phyloP scores from a whole-genome alignment of 1,139 yeast species.

The Chernovozyma aurita region DNA sequence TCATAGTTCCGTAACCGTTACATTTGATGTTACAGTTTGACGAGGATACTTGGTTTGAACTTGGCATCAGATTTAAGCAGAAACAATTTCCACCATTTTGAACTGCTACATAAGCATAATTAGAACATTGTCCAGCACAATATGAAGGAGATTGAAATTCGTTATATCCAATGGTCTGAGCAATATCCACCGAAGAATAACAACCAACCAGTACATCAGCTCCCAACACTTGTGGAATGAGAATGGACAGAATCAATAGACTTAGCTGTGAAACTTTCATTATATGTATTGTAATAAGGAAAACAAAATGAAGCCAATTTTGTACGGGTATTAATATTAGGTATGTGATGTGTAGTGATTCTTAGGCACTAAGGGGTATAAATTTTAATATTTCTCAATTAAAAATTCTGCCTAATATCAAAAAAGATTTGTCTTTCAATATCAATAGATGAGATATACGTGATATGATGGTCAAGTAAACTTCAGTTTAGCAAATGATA shows the following conservation, averaged over 20 bases:
- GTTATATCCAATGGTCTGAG: slow-evolving; percentile 30
- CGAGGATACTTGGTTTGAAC: slow-evolving; percentile 18
- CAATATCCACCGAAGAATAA: slow-evolving; percentile 25
- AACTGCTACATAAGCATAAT: slow-evolving; percentile 55
- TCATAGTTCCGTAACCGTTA: slow-evolving; percentile 45
- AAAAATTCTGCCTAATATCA: not conserved
- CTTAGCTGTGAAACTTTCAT: not conserved
- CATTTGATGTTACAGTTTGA: slow-evolving; percentile 43
- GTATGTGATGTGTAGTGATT: too few relatives aligned
- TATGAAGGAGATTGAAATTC: slow-evolving; percentile 46
- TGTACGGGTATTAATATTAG: not conserved
- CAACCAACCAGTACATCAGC: slow-evolving; percentile 22
- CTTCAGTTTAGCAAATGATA: too few relatives aligned
- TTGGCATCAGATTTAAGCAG: slow-evolving; percentile 59
- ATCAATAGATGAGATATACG: too few relatives aligned
- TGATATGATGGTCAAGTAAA: too few relatives aligned
- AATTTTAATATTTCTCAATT: too few relatives aligned
- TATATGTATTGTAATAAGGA: not conserved
- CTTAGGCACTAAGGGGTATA: too few relatives aligned
- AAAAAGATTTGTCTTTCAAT: too few relatives aligned
- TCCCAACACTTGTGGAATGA: not conserved
- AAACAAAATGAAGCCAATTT: too few relatives aligned
- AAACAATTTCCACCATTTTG: slow-evolving; percentile 54
- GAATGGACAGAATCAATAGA: not conserved
- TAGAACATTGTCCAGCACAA: slow-evolving; percentile 46